Evolutionary conservation across 805 yeast species (phyloP), one percentile per base, ranked within the genome.

Genomic region (Vanderwaltozyma verrucispora): DNA sequence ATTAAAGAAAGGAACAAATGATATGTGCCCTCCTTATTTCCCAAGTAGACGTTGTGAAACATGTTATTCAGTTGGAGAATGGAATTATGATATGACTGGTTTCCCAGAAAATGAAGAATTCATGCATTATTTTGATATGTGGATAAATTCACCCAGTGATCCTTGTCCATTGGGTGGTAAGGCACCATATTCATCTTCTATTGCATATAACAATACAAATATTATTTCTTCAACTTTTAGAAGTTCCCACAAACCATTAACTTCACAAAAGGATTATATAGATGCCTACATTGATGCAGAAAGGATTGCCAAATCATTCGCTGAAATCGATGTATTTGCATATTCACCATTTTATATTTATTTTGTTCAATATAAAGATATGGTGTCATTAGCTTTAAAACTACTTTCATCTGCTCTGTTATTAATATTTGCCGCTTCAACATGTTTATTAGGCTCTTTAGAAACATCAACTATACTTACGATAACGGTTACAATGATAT

Each of bases 111-210:
- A 75, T 27, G 65, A 66, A 1, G 78, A 77, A 26, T 89, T 89
- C 51, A 73, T 82, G 75, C 65, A 64, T 32, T 85, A 68, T 48
- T 80, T 87, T 53, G 59, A 72, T 17, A 74, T 80, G 30, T 89
- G 98, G 98, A 83, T 89, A 19, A 68, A 75, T 28, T 63, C 85
- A 1, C 83, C 85, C 19, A 82, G 94, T 40, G 92, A 83, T 50
- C 85, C 89, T 2, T 89, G 98, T 58, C 96, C 97, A 1, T 63
- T 89, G 20, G 97, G 95, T 3, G 98, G 98, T 2, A 82, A 83
- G 51, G 96, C 96, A 0, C 95, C 96, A 0, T 89, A 89, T 54
- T 69, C 82, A 1, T 60, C 67, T 5, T 67, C 87, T 1, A 63
- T 85, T 10, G 61, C 69, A 2, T 61, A 68, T 20, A 66, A 67